Base-by-base conservation (phyloP, 2,329 filamentous ascomycete genomes). In the Cryphonectria nitschkei region DNA sequence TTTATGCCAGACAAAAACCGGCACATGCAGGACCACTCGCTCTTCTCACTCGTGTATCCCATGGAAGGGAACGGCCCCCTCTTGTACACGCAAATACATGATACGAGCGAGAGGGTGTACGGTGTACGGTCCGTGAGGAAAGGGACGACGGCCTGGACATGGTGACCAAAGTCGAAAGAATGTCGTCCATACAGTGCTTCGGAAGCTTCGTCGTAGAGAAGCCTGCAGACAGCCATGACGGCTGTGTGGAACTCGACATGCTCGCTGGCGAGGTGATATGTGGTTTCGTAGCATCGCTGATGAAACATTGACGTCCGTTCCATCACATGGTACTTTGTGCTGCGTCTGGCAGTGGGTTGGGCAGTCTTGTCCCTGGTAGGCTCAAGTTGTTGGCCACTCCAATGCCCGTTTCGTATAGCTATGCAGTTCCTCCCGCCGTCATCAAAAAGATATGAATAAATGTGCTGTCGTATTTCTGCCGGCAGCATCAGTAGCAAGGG, bases 101-200 rank as follows among this genome's bases (percentile, higher is more conserved):
- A 80, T 71, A 91, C 79, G 63, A 85, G 80, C 13, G 78, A 76
- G 46, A 86, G 82, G 2, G 85, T 84, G 26, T 77, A 74, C 0
- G 84, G 81, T 2, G 85, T 87, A 46, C 89, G 82, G 76, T 90
- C 88, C 43, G 81, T 80, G 54, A 91, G 80, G 58, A 74, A 91
- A 0, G 88, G 87, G 0, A 85, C 82, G 7, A 89, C 83, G 22
- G 88, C 87, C 78, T 91, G 89, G 73, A 91, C 82, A 78, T 88
- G 83, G 64, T 83, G 82, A 72, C 85, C 86, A 77, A 91, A 91
- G 75, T 87, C 84, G 77, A 91, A 90, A 0, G 81, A 81, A 76
- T 89, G 87, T 69, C 77, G 80, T 9, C 81, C 82, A 78, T 91
- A 91, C 3, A 91, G 80, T 22, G 88, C 76, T 70, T 85, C 82